phyloP scores from a whole-genome alignment of 2,329 filamentous ascomycete genomes.

The Elsinoe necatrix region DNA sequence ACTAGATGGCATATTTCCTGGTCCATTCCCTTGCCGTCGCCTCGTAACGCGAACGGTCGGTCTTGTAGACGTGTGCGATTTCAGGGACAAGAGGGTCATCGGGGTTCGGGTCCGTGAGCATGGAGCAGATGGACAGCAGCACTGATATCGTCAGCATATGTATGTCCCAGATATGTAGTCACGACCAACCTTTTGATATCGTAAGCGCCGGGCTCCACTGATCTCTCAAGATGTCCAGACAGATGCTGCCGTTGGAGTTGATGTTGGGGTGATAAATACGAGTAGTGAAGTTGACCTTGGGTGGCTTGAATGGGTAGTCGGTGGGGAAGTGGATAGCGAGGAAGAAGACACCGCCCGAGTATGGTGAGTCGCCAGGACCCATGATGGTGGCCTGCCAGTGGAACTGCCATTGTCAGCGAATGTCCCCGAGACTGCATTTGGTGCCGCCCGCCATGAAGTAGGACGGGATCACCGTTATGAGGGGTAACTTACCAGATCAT shows the following conservation, averaged over 20 bases:
- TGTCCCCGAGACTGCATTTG: conserved; percentile 16
- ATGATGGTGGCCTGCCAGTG: conserved; percentile 99
- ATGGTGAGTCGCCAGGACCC: conserved; percentile 95
- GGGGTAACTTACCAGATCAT: conserved; percentile 76
- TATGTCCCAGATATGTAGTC: background rate
- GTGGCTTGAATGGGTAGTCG: conserved; percentile 99
- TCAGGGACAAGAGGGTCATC: conserved; percentile 97
- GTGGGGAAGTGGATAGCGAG: conserved; percentile 97
- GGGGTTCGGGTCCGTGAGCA: conserved; percentile 98
- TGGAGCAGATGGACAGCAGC: conserved; percentile 96
- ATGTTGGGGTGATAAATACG: conserved; percentile 99
- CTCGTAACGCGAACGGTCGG: conserved; percentile 90
- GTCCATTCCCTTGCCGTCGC: conserved; percentile 97
- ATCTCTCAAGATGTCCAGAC: conserved; percentile 94
- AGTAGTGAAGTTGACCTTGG: conserved; percentile 99
- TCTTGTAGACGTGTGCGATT: conserved; percentile 99
- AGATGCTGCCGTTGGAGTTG: conserved; percentile 99
- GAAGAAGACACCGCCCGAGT: conserved; percentile 98
- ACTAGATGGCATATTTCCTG: conserved; percentile 92
- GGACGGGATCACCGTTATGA: conserved; percentile 16
- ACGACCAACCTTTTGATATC: conserved; percentile 78
- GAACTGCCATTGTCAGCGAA: conserved; percentile 55
- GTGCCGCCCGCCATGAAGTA: conserved; percentile 8
- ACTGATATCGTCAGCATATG: conserved; percentile 47
- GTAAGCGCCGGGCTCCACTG: conserved; percentile 98